Evolutionary conservation across 2,329 filamentous ascomycete genomes (phyloP).

Genomic region (Cordyceps tenuipes): DNA sequence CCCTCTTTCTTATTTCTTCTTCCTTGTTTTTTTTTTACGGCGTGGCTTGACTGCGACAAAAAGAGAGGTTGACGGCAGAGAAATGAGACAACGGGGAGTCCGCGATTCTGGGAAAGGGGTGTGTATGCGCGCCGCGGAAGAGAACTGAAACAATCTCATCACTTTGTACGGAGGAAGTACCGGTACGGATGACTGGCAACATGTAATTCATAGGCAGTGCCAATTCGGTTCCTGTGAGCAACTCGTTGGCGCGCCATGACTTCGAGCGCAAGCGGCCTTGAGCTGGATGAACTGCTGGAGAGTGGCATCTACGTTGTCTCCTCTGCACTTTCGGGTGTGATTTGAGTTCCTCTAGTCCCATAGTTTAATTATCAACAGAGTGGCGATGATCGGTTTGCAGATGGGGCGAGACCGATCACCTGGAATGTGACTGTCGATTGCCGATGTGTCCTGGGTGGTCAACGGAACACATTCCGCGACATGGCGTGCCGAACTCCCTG

Average conservation of each 20-base stretch:
- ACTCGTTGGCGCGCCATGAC: too few relatives aligned
- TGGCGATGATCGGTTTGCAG: background rate
- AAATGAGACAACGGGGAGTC: background rate
- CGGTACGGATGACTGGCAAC: too few relatives aligned
- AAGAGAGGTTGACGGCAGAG: background rate
- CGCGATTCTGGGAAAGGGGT: background rate
- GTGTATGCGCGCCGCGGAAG: background rate
- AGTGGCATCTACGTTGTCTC: too few relatives aligned
- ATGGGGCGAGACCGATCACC: background rate
- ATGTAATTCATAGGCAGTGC: background rate
- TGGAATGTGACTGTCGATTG: background rate
- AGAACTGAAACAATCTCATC: background rate
- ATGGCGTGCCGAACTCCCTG: too few relatives aligned
- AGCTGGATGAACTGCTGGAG: too few relatives aligned
- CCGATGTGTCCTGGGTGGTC: background rate
- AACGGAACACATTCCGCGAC: background rate
- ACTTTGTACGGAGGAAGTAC: background rate
- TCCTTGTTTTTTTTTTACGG: background rate
- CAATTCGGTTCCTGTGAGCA: too few relatives aligned
- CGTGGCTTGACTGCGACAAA: background rate
- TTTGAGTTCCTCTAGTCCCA: background rate
- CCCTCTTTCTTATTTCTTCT: background rate
- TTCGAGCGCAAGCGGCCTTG: too few relatives aligned
- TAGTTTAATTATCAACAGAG: background rate
- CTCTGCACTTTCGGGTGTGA: too few relatives aligned